These are phyloP conservation scores for Mayamaea pseudoterrestris DNA, from an alignment of 108 stramenopile genomes.

Conservation along the genomic window DNA sequence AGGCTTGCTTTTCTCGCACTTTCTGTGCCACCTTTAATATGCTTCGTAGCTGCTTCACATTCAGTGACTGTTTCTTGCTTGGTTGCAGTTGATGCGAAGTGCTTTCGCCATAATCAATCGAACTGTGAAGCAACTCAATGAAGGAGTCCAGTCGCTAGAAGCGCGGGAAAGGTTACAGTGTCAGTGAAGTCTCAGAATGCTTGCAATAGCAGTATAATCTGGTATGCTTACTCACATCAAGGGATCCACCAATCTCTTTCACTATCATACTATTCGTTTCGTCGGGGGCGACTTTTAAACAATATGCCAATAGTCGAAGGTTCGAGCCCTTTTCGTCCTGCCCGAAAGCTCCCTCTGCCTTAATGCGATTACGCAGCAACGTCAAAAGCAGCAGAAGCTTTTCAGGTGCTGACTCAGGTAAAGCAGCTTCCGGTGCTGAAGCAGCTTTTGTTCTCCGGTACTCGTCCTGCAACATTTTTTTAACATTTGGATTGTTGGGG, in stretches of 20 bases:
- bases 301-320: constrained; percentile 66
- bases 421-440: neutral
- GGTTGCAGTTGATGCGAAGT: constrained; percentile 53
- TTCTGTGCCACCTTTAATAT: constrained; percentile 43
- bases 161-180: neutral
- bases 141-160: constrained; percentile 63
- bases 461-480: constrained; percentile 42
- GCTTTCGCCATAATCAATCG: constrained; percentile 74
- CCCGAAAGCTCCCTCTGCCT: constrained; percentile 76
- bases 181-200: neutral
- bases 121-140: constrained; percentile 46
- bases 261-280: constrained; percentile 48
- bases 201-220: neutral
- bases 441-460: constrained; percentile 17
- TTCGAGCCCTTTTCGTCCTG: constrained; percentile 58
- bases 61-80: constrained; percentile 24
- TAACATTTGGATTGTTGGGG: constrained; percentile 47
- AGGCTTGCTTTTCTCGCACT: constrained; percentile 31
- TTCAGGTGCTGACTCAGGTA: constrained; percentile 42
- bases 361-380: constrained; percentile 59
- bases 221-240: constrained; percentile 54
- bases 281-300: constrained; percentile 37
- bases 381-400: constrained; percentile 62
- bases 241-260: constrained; percentile 54
- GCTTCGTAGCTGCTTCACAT: constrained; percentile 39